A percentile compares a stretch with the other conserved stretches of the same genome.
Conservation (phyloP, 139 green algal genomes). For the Micractinium conductrix region DNA sequence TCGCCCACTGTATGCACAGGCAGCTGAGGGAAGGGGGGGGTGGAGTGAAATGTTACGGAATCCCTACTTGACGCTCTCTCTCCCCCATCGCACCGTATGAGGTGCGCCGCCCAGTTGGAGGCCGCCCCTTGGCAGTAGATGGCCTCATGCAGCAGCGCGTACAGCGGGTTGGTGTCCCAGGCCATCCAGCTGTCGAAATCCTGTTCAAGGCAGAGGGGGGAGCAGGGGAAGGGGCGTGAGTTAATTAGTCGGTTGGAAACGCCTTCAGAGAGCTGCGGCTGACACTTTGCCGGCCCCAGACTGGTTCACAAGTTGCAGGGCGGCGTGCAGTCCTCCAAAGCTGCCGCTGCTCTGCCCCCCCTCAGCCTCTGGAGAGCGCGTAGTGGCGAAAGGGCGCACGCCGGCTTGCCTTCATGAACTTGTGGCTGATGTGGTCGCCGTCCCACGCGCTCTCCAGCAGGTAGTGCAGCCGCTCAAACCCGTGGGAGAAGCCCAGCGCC, state of each 20-base stretch:
- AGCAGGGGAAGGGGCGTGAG: neutral
- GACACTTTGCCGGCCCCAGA: too few relatives aligned
- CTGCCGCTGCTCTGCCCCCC: too few relatives aligned
- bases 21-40: too few relatives aligned
- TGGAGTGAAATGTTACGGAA: too few relatives aligned
- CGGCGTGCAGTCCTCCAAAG: too few relatives aligned
- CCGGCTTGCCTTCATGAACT: slow-evolving; percentile 73
- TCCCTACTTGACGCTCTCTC: too few relatives aligned
- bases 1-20: too few relatives aligned
- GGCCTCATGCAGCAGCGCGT: slow-evolving; percentile 94
- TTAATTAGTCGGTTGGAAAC: neutral
- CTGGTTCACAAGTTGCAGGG: too few relatives aligned
- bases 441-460: slow-evolving; percentile 86
- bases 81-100: slow-evolving; percentile 37
- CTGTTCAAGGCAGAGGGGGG: neutral
- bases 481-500: slow-evolving; percentile 63
- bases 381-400: too few relatives aligned
- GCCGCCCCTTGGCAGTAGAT: slow-evolving; percentile 90
- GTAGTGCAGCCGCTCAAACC: slow-evolving; percentile 93
- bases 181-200: slow-evolving; percentile 21
- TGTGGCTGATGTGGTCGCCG: slow-evolving; percentile 66
- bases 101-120: slow-evolving; percentile 76
- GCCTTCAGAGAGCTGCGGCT: neutral
- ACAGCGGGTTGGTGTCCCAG: slow-evolving; percentile 95
- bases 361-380: too few relatives aligned